Base-by-base conservation (phyloP, 495 filamentous ascomycete species). In the Rostrohypoxylon terebratum region DNA sequence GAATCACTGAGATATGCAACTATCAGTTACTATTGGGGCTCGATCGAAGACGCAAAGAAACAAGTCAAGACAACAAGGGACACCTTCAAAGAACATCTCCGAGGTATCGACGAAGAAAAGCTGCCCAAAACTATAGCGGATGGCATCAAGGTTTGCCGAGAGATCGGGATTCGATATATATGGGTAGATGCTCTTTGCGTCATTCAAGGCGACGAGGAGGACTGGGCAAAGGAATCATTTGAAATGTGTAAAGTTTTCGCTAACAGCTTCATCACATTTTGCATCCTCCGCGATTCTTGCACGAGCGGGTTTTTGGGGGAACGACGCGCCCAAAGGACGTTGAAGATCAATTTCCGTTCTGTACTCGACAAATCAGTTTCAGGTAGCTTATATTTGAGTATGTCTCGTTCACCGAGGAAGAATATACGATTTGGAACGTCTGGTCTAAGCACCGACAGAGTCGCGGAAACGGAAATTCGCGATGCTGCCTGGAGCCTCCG, bases 121-220 rank as follows among this genome's bases (percentile, higher is more conserved):
- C 18, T 60, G 23, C 58, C 58, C 8, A 4, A 60, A 2, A 60
- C 58, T 16, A 10, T 60, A 13, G n/a, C 16, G 11, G 69, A 72
- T 34, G 63, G 55, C 5, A 44, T 72, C 11, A 13, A 7, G 6
- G n/a, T 62, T 0, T 36, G 33, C 14, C 62, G 58, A 40, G 42
- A n/a, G 13, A 53, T 76, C 20, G 20, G 38, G 31, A 63, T 76
- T 18, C 44, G 57, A 38, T 77, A 77, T 45, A 40, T 79, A 5
- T 79, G 73, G 75, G 66, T 79, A 48, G 77, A 79, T 44, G 40
- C 75, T 21, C 60, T 79, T 10, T 77, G 73, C 48, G 76, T 79
- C 7, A 76, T 74, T 6, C 75, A 79, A 38, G 64, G 64, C 11
- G 33, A 60, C 8, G 16, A 16, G 18, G 63, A 68, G 0, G 77